Base-by-base conservation (phyloP, 208 protist genomes). In the Leishmania gerbilli region DNA sequence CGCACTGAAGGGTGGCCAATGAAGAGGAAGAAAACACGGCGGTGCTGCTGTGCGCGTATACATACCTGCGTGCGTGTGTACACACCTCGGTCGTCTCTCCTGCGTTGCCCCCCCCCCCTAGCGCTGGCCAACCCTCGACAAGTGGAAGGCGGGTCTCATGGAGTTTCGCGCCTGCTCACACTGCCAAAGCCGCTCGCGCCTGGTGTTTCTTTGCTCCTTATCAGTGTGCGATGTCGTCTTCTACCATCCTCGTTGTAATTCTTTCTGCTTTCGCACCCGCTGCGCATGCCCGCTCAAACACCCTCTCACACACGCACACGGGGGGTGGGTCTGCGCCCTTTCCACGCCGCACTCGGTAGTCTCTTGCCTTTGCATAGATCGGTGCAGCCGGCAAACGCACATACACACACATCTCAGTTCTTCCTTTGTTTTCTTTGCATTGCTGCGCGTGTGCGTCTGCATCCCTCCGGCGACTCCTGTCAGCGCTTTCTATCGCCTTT, bases 371-470 rank as follows among this genome's bases (percentile, higher is more conserved):
- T 34, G 31, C 27, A 37, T 55, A 58, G 71, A 55, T 27, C 53
- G 58, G 37, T 56, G 68, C 49, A 74, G 56, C 74, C 45, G 42
- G 45, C 51, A 79, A 49, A 53, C 74, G 31, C 37, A 77, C 51
- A 42, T 40, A 42, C 42, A 34, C 11, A 42, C 56, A 51, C 55
- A 67, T 55, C 65, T 58, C 40, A n/a, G 45, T 24, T 49, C 71
- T 71, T 81, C 71, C 77, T 82, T 81, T 74, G 79, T 79, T 79
- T 62, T 86, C 56, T 62, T n/a, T 13, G 24, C 56, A 24, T 62
- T 62, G 3, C 56, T 62, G 56, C 17, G 56, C 37, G 34, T 69
- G 27, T 69, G 31, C 13, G 60, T 67, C n/a, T 67, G 60, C 72
- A n/a, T 55, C 40, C 49, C 62, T 13, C 56, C 13, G 17, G 13